Conservation (phyloP, 1,139 yeast species). For the Lodderomyces elongisporus region DNA sequence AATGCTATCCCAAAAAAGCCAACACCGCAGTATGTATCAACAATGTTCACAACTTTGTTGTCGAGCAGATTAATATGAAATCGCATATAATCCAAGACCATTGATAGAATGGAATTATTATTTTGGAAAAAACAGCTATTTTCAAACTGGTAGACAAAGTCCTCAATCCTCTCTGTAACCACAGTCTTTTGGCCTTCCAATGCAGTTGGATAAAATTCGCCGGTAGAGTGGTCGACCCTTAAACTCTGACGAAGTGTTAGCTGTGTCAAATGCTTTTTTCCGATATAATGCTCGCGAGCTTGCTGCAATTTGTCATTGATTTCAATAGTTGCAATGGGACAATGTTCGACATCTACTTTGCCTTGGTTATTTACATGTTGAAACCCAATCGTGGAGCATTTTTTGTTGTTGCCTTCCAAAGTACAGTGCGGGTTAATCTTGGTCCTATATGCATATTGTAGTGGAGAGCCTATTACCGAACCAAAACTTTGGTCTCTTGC, state of each 20-base stretch:
- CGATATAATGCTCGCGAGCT: slow-evolving; percentile 4
- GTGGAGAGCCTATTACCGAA: slow-evolving; percentile 33
- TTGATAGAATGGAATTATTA: slow-evolving; percentile 32
- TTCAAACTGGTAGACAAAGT: slow-evolving; percentile 28
- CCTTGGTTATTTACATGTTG: slow-evolving; percentile 22
- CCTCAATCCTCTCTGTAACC: slow-evolving; percentile 29
- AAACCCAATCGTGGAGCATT: slow-evolving; percentile 24
- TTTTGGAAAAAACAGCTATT: slow-evolving; percentile 35
- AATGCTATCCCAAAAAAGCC: slow-evolving; percentile 43
- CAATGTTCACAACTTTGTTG: slow-evolving; percentile 23
- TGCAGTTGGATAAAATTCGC: slow-evolving; percentile 25
- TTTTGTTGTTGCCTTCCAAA: slow-evolving; percentile 10
- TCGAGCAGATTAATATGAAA: slow-evolving; percentile 17
- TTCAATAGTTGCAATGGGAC: slow-evolving; percentile 28
- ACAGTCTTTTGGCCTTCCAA: slow-evolving; percentile 21
- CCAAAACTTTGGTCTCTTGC: slow-evolving; percentile 1
- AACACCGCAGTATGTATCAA: slow-evolving; percentile 45
- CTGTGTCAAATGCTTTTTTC: slow-evolving; percentile 4
- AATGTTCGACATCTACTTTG: slow-evolving; percentile 25
- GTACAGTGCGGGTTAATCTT: slow-evolving; percentile 34
- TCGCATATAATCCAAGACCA: slow-evolving; percentile 29
- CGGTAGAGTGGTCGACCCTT: slow-evolving; percentile 27
- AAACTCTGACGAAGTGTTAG: slow-evolving; percentile 31
- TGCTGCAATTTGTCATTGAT: slow-evolving; percentile 17
- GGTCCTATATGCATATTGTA: slow-evolving; percentile 33